Evolutionary conservation across 805 yeast species (phyloP).

Genomic region (Ogataea dorogensis): DNA sequence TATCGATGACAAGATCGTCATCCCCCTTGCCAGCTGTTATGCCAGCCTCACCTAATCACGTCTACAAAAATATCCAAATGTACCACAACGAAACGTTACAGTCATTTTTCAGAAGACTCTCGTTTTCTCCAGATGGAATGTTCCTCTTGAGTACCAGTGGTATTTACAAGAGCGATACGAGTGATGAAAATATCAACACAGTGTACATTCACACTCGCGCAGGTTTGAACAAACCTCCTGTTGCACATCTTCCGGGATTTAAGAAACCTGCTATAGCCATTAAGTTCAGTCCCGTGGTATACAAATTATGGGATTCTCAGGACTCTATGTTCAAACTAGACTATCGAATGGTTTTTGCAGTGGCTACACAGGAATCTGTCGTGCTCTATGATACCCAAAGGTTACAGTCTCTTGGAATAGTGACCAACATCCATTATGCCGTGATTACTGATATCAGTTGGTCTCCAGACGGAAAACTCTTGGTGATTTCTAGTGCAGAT

Average conservation of each 20-base stretch:
- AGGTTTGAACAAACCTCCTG: conserved; percentile 67
- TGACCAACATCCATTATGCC: conserved; percentile 81
- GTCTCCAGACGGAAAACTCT: conserved; percentile 69
- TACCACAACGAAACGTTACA: conserved; percentile 87
- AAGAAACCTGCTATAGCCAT: conserved; percentile 83
- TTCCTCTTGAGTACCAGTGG: conserved; percentile 80
- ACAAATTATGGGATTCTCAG: conserved; percentile 34
- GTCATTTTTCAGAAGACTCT: conserved; percentile 82
- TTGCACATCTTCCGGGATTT: conserved; percentile 75
- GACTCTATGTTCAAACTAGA: conserved; percentile 51
- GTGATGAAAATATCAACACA: conserved; percentile 46
- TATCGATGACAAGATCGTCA: conserved; percentile 26
- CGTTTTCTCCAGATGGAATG: conserved; percentile 89
- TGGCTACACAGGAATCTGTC: conserved; percentile 88
- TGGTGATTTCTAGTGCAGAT: conserved; percentile 83
- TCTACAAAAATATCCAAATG: conserved; percentile 43
- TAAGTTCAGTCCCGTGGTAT: conserved; percentile 69
- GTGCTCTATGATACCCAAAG: conserved; percentile 77
- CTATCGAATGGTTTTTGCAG: conserved; percentile 84
- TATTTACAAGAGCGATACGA: conserved; percentile 39
- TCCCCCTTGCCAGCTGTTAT: conserved; percentile 46
- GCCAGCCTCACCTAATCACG: conserved; percentile 33
- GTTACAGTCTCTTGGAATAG: conserved; percentile 65
- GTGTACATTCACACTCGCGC: conserved; percentile 77
- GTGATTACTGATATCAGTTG: conserved; percentile 86